phyloP scores from a whole-genome alignment of 208 protist species.

The Angomonas desouzai region DNA sequence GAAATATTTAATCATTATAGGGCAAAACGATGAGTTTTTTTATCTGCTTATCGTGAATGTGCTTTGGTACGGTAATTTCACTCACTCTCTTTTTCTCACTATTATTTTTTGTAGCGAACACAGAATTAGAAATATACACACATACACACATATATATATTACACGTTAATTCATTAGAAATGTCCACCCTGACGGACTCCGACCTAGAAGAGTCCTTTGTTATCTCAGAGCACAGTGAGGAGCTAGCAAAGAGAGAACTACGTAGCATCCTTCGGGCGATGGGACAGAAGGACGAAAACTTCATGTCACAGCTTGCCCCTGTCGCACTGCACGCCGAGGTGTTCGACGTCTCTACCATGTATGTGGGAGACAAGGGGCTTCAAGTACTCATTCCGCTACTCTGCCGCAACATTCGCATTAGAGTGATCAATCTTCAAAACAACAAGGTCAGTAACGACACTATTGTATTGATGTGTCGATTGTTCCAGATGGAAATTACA shows the following conservation, averaged over 20 bases:
- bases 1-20: no score
- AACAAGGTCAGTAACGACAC: slow-evolving; percentile 83
- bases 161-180: no score
- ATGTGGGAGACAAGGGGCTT: slow-evolving; percentile 66
- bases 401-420: slow-evolving; percentile 47
- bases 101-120: no score
- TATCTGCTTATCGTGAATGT: no score
- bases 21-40: no score
- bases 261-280: background rate
- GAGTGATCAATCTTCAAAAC: slow-evolving; percentile 37
- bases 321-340: background rate
- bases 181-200: background rate
- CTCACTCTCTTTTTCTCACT: no score
- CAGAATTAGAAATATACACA: no score
- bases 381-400: slow-evolving; percentile 73
- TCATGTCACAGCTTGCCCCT: background rate
- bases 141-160: no score
- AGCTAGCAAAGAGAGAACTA: background rate
- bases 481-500: slow-evolving; percentile 25
- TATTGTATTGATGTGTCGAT: slow-evolving; percentile 72
- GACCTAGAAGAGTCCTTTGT: background rate
- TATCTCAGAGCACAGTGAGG: slow-evolving; percentile 6
- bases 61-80: no score
- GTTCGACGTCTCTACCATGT: slow-evolving; percentile 37
- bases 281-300: background rate